These are phyloP conservation scores for Ceratobasidium sp. DNA, from an alignment of 1,284 basidiomycete genomes.

Conservation along the genomic window DNA sequence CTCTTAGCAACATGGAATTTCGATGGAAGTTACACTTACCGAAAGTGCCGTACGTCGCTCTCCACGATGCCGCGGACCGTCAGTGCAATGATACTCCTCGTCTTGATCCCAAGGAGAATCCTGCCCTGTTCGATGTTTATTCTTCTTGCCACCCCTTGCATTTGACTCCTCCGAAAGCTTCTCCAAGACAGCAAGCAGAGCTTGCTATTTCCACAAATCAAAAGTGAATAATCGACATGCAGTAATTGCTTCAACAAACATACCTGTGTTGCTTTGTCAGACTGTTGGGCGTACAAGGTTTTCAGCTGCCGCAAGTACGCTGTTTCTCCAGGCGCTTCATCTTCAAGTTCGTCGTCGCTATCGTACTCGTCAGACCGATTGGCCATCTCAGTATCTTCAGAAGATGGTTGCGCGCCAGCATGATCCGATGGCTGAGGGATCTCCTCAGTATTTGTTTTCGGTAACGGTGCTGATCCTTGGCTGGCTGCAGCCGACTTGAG, in stretches of 20 bases:
- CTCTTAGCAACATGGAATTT: too few relatives aligned
- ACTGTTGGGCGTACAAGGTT: not conserved
- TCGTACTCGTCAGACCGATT: not conserved
- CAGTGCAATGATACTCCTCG: not conserved
- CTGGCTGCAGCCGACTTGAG: not conserved
- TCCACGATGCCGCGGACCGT: not conserved
- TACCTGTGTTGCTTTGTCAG: constrained; percentile 3
- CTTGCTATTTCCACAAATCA: not conserved
- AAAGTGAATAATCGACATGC: not conserved
- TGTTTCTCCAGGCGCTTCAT: not conserved
- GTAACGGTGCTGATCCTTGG: too few relatives aligned
- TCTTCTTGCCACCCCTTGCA: not conserved
- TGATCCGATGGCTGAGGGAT: too few relatives aligned
- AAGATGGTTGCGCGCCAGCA: not conserved
- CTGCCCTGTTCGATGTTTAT: not conserved
- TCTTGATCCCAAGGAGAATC: constrained; percentile 1
- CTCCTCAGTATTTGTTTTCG: too few relatives aligned
- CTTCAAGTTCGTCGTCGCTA: not conserved
- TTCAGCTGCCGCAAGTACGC: not conserved
- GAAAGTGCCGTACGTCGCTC: not conserved
- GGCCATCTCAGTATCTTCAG: not conserved
- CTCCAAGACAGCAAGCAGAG: not conserved
- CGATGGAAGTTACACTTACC: not conserved
- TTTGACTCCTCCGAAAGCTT: not conserved
- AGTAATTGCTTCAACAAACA: not conserved